Conservation (phyloP, 2,329 filamentous ascomycete species). For the Colletotrichum paranaense region DNA sequence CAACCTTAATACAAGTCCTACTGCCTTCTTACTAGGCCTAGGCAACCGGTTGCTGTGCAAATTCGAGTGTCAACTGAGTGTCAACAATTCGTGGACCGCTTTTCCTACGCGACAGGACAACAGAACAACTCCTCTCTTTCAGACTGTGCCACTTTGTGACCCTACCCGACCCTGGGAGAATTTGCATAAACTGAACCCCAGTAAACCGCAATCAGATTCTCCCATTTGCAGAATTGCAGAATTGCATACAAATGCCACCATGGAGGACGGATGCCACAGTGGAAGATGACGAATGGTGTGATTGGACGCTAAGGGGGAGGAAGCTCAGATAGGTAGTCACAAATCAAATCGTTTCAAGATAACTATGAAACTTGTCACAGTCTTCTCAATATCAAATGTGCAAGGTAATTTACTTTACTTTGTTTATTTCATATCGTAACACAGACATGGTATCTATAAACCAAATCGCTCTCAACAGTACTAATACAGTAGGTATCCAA, state of each 20-base stretch:
- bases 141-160: background rate
- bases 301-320: background rate
- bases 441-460: constrained; percentile 29
- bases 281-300: background rate
- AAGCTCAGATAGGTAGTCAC: background rate
- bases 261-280: background rate
- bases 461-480: constrained; percentile 13
- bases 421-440: constrained; percentile 8
- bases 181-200: background rate
- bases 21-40: background rate
- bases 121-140: background rate
- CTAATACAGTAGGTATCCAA: constrained; percentile 24
- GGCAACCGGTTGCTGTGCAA: constrained; percentile 13
- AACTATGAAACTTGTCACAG: background rate
- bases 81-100: background rate
- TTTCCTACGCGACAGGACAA: background rate
- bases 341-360: background rate
- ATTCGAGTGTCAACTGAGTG: too few species aligned
- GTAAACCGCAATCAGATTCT: background rate
- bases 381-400: too few species aligned
- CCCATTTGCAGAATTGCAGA: background rate
- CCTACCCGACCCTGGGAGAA: background rate
- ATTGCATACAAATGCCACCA: background rate
- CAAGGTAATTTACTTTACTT: background rate
- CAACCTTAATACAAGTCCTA: constrained; percentile 27